Base-by-base conservation (phyloP, 1,139 yeast species). In the Taiozyma onychis region DNA sequence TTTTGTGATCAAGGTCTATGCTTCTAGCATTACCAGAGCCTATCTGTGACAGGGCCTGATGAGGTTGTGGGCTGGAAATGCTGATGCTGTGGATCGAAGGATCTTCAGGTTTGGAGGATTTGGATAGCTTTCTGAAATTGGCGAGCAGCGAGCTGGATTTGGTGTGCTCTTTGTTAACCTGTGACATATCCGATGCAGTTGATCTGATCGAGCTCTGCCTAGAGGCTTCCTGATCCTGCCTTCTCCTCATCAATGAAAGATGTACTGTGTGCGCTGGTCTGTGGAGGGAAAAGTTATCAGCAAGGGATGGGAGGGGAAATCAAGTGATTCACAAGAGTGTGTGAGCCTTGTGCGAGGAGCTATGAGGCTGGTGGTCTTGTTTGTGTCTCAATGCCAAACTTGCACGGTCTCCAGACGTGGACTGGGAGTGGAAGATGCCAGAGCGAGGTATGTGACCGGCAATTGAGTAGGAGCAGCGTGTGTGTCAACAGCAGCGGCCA, bases 61-160 rank as follows among this genome's bases (percentile, higher is more conserved):
- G 50, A 1, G 57, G 59, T 45, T 55, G 61, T 3, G 59, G 62
- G 10, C 47, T 53, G 28, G 61, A 54, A 41, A 57, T 52, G 44
- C 34, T 45, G 52, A 43, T 52, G 50, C 50, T 34, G 52, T 48
- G 34, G 47, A 16, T 18, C 50, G 30, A 32, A 46, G 47, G 16
- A 37, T 51, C 47, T 18, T 51, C 52, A 35, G 44, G 18, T 37
- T 49, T 45, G 24, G 55, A 41, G 27, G 55, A 41, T 42, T 53
- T 54, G 11, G 58, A 60, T 7, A 61, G 49, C 47, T 61, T 61
- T 39, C 63, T 58, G 45, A 61, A 54, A 41, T 61, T 61, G 13
- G 60, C 56, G 7, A 61, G 56, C 45, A 61, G 51, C 10, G 63
- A 59, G 39, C 46, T 54, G 16, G 57, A 41, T 27, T 57, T 53